Evolutionary conservation across 495 filamentous ascomycete genomes (phyloP), one percentile per base, ranked within the genome.

Genomic region (Arthonia radiata): DNA sequence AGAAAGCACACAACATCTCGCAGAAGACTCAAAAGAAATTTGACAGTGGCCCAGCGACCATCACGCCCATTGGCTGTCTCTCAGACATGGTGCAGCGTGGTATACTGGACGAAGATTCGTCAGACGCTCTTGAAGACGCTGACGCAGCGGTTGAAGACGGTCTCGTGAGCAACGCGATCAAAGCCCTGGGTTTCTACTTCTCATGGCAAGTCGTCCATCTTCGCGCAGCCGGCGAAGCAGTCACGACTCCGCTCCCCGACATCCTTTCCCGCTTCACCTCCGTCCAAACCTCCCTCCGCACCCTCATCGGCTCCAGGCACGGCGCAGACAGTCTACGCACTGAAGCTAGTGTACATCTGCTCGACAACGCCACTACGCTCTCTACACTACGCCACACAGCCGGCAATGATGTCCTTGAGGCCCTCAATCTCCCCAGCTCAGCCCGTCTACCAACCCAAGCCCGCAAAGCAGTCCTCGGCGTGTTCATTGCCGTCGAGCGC

Each of bases 121-220:
- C 70, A 28, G 63, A 71, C 15, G 67, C 72, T 8, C 42, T 61
- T 1, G 60, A 70, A 28, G 63, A 71, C 15, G 67, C 72, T 8
- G 42, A 60, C 3, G 68, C 71, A 29, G 61, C 59, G 23, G 49
- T 70, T 5, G 81, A 90, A 40, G 68, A 78, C 31, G 71, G 81
- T 31, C 49, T 86, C 27, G 64, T 81, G 4, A 53, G 56, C 6
- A 68, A 62, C 30, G 71, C 78, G 12, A 66, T 81, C 34, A 68
- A 70, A 34, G 56, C 69, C 4, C 46, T 73, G 13, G 50, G 81
- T 14, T 78, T 81, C 52, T 94, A 92, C 50, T 86, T 92, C 46
- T 76, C 90, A 69, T 97, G 86, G 86, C 81, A 82, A 35, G 59
- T 77, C 5, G n/a, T n/a, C n/a, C n/a, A n/a, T n/a, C n/a, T n/a